Evolutionary conservation across 2,329 filamentous ascomycete species (phyloP).

Genomic region (Tolypocladium album): DNA sequence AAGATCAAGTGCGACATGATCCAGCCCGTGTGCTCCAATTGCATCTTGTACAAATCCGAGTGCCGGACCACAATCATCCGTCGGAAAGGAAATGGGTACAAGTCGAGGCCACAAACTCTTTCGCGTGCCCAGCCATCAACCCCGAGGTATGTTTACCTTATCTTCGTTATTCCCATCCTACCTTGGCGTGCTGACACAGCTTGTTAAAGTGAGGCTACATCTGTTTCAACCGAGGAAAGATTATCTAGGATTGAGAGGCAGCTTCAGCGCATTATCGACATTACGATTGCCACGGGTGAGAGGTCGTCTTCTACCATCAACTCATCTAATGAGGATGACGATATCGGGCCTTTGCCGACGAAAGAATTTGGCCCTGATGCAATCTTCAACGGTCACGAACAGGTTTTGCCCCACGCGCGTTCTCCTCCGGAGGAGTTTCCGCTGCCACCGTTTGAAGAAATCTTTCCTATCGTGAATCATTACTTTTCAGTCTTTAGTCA

Average conservation of each 20-base stretch:
- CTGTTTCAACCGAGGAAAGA: slow-evolving; percentile 11
- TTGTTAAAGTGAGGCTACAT: slow-evolving; percentile 4
- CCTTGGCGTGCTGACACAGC: background rate
- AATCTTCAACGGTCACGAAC: slow-evolving; percentile 1
- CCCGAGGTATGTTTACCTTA: background rate
- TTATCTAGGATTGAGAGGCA: slow-evolving; percentile 20
- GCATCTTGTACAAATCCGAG: slow-evolving; percentile 27
- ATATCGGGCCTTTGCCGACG: background rate
- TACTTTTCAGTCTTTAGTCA: slow-evolving; percentile 26
- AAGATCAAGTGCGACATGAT: slow-evolving; percentile 36
- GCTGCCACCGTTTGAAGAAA: slow-evolving; percentile 22
- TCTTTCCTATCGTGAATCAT: slow-evolving; percentile 22
- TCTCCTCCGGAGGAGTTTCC: slow-evolving; percentile 7
- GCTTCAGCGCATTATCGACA: slow-evolving; percentile 18
- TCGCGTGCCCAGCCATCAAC: background rate
- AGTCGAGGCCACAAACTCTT: slow-evolving; percentile 4
- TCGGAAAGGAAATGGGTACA: slow-evolving; percentile 12
- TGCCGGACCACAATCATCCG: slow-evolving; percentile 19
- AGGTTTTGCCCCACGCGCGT: background rate
- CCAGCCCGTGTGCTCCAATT: slow-evolving; percentile 32
- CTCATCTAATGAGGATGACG: background rate
- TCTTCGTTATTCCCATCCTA: too few species aligned
- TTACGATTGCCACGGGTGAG: background rate
- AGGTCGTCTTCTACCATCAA: background rate
- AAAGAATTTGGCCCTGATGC: slow-evolving; percentile 1